These are phyloP conservation scores for Ustilago bromivora DNA, from an alignment of 1,284 basidiomycete species.

Conservation along the genomic window DNA sequence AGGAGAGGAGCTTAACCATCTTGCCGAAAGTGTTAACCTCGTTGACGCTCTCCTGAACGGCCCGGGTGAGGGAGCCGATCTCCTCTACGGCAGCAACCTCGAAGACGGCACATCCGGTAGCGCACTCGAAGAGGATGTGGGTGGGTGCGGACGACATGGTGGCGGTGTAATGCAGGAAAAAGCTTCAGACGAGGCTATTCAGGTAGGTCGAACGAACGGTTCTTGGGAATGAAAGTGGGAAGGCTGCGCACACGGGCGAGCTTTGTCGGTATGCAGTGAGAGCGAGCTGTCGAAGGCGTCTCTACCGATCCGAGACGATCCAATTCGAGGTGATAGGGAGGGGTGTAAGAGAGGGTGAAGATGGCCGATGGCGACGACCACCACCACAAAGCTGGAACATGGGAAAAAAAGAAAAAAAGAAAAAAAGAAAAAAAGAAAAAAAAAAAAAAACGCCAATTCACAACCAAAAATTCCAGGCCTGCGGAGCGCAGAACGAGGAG, in stretches of 20 bases:
- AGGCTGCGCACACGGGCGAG: conserved; percentile 11
- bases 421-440: background rate
- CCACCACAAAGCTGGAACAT: conserved; percentile 11
- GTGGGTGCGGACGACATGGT: conserved; percentile 68
- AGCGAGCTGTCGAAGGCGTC: conserved; percentile 16
- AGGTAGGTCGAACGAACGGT: background rate
- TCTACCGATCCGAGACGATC: conserved; percentile 8
- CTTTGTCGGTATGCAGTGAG: conserved; percentile 11
- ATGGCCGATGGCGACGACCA: conserved; percentile 24
- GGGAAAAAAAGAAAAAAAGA: background rate
- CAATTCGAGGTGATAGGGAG: background rate
- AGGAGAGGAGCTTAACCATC: conserved; percentile 92
- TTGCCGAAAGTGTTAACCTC: conserved; percentile 92
- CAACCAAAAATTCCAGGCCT: background rate
- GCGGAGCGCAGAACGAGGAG: background rate
- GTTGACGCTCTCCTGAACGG: conserved; percentile 78
- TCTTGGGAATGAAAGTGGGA: background rate
- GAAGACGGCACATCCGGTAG: conserved; percentile 95
- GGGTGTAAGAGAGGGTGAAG: background rate
- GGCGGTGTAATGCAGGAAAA: conserved; percentile 6
- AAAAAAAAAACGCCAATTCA: conserved; percentile 2
- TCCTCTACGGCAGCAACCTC: conserved; percentile 89
- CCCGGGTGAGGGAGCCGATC: conserved; percentile 84
- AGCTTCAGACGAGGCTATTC: conserved; percentile 2
- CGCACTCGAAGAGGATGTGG: conserved; percentile 93